Percentiles rank a stretch among this genome's conserved stretches.
These are phyloP conservation scores for Ceratobasidium sp. DNA, from an alignment of 1,284 basidiomycete species.

Conservation along the genomic window DNA sequence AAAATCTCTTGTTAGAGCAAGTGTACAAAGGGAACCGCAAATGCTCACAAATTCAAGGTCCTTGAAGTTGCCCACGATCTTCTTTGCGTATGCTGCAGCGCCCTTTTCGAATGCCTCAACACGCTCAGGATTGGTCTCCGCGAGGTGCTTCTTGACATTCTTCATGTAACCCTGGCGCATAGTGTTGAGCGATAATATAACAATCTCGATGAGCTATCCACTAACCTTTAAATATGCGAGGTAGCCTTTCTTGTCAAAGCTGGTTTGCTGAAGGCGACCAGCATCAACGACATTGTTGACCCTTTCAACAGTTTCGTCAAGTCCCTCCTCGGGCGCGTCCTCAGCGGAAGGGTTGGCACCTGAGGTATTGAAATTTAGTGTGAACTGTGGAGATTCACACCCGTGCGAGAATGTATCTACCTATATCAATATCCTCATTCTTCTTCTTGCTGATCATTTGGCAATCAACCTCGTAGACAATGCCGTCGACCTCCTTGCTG, in stretches of 20 bases:
- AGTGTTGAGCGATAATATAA: neutral
- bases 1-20: slow-evolving; percentile 9
- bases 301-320: slow-evolving; percentile 77
- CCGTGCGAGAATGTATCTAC: slow-evolving; percentile 57
- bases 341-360: slow-evolving; percentile 93
- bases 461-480: slow-evolving; percentile 93
- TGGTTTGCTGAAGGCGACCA: slow-evolving; percentile 85
- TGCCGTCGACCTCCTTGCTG: slow-evolving; percentile 83
- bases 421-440: slow-evolving; percentile 89
- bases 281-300: slow-evolving; percentile 96
- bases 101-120: slow-evolving; percentile 86
- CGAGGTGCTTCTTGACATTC: slow-evolving; percentile 70
- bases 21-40: neutral
- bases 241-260: slow-evolving; percentile 94
- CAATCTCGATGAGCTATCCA: neutral
- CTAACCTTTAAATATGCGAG: slow-evolving; percentile 85
- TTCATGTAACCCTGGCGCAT: slow-evolving; percentile 77
- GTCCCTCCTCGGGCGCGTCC: slow-evolving; percentile 80
- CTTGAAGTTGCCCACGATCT: slow-evolving; percentile 89
- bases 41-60: slow-evolving; percentile 82
- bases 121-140: slow-evolving; percentile 67
- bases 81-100: slow-evolving; percentile 82
- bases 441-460: slow-evolving; percentile 74
- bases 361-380: no score
- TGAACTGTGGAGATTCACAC: no score